A percentile compares a stretch with the other conserved stretches of the same genome.
phyloP scores from a whole-genome alignment of 2,329 filamentous ascomycete species.

The Cryphonectria nitschkei region DNA sequence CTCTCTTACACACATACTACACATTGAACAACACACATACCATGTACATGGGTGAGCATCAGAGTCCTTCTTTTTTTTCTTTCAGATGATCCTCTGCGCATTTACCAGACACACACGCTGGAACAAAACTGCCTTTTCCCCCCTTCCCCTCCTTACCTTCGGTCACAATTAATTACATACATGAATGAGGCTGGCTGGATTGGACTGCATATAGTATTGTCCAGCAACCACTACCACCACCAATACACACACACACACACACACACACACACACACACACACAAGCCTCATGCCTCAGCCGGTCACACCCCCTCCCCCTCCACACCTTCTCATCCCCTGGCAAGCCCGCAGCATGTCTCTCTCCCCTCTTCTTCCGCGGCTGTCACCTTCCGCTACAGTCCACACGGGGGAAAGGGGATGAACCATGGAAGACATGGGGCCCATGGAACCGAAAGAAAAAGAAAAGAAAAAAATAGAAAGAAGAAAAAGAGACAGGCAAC shows the following conservation, averaged over 20 bases:
- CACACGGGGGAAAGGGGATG: neutral
- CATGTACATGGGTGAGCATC: too few relatives aligned
- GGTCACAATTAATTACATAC: neutral
- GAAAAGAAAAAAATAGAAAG: neutral
- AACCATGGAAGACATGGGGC: neutral
- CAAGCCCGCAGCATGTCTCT: neutral
- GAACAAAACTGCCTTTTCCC: too few relatives aligned
- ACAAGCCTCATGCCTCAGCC: neutral
- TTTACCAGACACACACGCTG: neutral
- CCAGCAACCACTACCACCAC: neutral
- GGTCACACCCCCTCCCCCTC: too few relatives aligned
- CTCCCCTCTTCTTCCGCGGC: neutral
- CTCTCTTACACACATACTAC: too few relatives aligned
- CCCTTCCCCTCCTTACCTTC: neutral
- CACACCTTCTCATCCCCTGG: neutral
- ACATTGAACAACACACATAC: too few relatives aligned
- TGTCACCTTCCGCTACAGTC: slow-evolving; percentile 3
- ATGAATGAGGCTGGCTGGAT: neutral
- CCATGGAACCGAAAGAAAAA: neutral
- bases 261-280: neutral
- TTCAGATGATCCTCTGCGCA: neutral
- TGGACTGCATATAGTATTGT: neutral
- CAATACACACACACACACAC: neutral
- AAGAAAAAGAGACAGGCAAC: neutral
- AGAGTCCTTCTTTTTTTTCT: too few relatives aligned